Evolutionary conservation across 176 grass and related monocot species (phyloP), one percentile per base, ranked within the genome.

Genomic region (Oryza punctata): DNA sequence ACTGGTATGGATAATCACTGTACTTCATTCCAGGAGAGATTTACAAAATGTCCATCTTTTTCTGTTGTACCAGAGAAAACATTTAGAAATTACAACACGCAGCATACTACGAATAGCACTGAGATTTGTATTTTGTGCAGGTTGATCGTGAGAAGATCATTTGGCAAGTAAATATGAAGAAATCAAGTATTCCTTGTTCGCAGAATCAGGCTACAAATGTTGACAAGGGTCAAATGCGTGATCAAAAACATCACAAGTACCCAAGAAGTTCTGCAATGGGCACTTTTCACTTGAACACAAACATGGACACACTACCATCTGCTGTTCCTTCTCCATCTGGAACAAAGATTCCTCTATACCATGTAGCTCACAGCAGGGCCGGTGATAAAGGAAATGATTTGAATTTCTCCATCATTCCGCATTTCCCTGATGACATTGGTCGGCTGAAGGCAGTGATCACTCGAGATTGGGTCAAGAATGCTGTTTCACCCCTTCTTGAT

Each of bases 341-440:
- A 33, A 87, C 84, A 45, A 91, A 85, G 76, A 88, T 93, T n/a
- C 72, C 87, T 82, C 93, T 95, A 18, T 95, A 95, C 81, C 67
- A 63, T 77, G 73, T 95, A 59, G 93, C 96, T 7, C 96, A 98
- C 78, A 87, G 93, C 74, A 87, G 96, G 61, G 87, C 87, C 3
- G 96, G 96, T 0, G 96, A 98, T 64, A 95, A 95, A 87, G 93
- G 93, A 72, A 93, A 95, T 80, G 96, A 98, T 82, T 25, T 98
- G 43, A 98, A 91, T 73, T 91, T 98, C 59, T 98, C 93, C 70
- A 73, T 95, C 71, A 95, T 95, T 66, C 96, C 93, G 75, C 91
- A 98, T 65, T 86, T 90, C 65, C 78, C 85, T 27, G 65, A 45
- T 30, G 93, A 95, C 70, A 78, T 94, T 86, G 82, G 70, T 8